Conservation (phyloP, 2,329 filamentous ascomycete species). For the Exophiala spinifera region DNA sequence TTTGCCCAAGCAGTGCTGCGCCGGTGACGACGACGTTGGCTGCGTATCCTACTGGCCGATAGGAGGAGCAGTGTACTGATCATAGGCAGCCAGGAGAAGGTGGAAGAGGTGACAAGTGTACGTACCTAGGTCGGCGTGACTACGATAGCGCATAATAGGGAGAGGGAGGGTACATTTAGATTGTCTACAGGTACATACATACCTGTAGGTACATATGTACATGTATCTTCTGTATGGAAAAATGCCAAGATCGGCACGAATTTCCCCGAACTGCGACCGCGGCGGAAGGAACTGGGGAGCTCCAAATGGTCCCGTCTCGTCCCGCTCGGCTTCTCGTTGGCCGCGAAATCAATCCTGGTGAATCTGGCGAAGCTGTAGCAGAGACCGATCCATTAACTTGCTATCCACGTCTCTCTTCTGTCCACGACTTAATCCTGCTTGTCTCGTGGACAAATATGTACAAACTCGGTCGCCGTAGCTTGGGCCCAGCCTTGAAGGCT, state of each 20-base stretch:
- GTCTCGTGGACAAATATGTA: conserved; percentile 26
- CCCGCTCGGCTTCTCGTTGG: neutral
- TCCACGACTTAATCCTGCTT: conserved; percentile 9
- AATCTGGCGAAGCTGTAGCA: neutral
- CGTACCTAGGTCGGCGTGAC: too few relatives aligned
- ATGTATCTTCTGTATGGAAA: too few relatives aligned
- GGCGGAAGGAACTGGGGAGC: neutral
- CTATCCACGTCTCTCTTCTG: conserved; percentile 2
- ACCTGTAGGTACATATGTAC: neutral
- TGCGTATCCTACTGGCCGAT: conserved; percentile 5
- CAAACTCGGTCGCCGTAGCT: conserved; percentile 28
- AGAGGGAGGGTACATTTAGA: too few relatives aligned
- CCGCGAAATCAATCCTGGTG: neutral
- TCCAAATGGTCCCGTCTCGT: too few relatives aligned
- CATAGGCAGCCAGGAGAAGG: neutral
- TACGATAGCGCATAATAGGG: too few relatives aligned
- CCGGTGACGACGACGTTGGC: conserved; percentile 17
- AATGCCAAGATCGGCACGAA: neutral
- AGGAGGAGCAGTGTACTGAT: neutral
- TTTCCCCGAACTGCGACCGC: too few relatives aligned
- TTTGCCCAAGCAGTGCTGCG: conserved; percentile 21
- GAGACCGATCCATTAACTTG: neutral
- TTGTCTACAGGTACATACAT: too few relatives aligned
- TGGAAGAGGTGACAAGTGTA: too few relatives aligned
- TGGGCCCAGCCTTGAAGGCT: conserved; percentile 26